These are phyloP conservation scores for Actinidia arguta DNA, from an alignment of 179 eudicot species.

Conservation along the genomic window DNA sequence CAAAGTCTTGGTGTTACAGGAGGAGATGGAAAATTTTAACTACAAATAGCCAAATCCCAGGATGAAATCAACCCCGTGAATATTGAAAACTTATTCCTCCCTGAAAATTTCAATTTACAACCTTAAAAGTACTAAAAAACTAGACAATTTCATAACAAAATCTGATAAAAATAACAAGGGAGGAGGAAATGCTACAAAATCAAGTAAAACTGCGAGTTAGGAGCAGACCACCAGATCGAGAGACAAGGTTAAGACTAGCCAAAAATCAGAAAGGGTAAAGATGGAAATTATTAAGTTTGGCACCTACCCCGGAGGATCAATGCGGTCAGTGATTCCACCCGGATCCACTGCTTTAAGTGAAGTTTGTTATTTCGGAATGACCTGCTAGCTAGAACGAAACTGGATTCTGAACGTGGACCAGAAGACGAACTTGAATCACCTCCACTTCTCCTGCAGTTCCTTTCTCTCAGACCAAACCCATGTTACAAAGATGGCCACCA, in stretches of 20 bases:
- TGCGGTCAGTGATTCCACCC: neutral
- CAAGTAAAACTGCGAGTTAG: slow-evolving; percentile 4
- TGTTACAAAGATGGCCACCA: slow-evolving; percentile 80
- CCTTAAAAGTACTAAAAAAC: neutral
- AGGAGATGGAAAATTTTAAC: neutral
- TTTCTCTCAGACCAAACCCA: slow-evolving; percentile 95
- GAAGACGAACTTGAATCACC: slow-evolving; percentile 45
- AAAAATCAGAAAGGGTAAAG: neutral
- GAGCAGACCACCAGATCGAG: neutral
- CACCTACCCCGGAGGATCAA: neutral
- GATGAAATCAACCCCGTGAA: neutral
- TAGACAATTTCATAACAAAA: neutral
- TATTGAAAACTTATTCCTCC: neutral
- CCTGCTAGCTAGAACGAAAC: neutral
- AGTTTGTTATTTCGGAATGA: neutral
- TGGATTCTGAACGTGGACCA: neutral
- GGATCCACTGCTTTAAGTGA: neutral
- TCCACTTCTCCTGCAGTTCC: slow-evolving; percentile 96
- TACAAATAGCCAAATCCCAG: neutral
- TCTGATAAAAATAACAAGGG: neutral
- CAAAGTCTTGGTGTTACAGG: neutral
- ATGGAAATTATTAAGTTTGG: neutral
- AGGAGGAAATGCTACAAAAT: neutral
- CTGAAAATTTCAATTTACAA: neutral
- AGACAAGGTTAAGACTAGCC: slow-evolving; percentile 1